phyloP scores from a whole-genome alignment of 208 protist genomes.

The Crithidia expoeki region DNA sequence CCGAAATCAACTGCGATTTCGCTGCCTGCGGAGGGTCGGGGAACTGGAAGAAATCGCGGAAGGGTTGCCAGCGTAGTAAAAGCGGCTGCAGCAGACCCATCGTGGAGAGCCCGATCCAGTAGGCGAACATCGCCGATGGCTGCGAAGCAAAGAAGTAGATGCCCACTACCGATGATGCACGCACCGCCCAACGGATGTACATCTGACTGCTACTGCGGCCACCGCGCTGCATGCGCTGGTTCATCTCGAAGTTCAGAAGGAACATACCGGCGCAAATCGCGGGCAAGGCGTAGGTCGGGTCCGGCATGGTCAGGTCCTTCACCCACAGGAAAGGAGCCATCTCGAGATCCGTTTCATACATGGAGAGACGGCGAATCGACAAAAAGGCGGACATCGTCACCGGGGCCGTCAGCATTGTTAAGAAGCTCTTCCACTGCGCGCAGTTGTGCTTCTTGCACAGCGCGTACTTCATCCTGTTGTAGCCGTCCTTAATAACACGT shows the following conservation, averaged over 20 bases:
- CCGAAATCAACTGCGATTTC: conserved; percentile 62
- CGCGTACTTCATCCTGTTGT: conserved; percentile 87
- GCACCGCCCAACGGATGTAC: conserved; percentile 83
- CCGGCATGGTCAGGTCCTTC: conserved; percentile 85
- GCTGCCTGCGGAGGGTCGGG: conserved; percentile 81
- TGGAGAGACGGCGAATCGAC: conserved; percentile 77
- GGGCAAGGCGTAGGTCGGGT: conserved; percentile 81
- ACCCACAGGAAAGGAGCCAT: conserved; percentile 87
- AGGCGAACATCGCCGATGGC: conserved; percentile 86
- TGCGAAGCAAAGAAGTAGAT: conserved; percentile 85
- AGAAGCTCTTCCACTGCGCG: conserved; percentile 83
- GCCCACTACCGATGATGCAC: conserved; percentile 58
- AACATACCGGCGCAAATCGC: conserved; percentile 85
- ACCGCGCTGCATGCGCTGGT: conserved; percentile 86
- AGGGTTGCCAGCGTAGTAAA: conserved; percentile 84
- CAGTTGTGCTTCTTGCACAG: conserved; percentile 85
- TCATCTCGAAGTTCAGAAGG: conserved; percentile 89
- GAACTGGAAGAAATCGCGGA: conserved; percentile 84
- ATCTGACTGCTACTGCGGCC: conserved; percentile 71
- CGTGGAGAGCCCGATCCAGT: conserved; percentile 89
- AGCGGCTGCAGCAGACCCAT: conserved; percentile 85
- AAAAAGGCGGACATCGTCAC: conserved; percentile 87
- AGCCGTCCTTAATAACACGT: conserved; percentile 85
- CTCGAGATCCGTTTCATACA: conserved; percentile 87
- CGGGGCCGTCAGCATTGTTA: conserved; percentile 72